phyloP scores from a whole-genome alignment of 1,139 yeast genomes.

The Scheffersomyces titani region DNA sequence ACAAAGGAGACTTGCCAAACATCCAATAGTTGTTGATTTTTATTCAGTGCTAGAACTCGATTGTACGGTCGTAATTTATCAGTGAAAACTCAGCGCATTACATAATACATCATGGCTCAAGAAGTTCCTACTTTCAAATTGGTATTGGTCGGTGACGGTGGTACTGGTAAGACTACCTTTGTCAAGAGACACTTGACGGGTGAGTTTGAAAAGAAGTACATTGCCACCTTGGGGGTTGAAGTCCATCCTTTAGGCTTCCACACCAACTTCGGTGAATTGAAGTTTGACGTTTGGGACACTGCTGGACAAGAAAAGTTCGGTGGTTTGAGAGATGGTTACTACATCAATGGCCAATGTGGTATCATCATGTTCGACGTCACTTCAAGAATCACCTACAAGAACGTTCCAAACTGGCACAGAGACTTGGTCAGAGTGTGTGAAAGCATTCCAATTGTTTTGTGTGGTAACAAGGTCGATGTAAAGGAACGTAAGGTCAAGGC shows the following conservation, averaged over 20 bases:
- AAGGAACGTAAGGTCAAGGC: constrained; percentile 99
- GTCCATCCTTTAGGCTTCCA: constrained; percentile 98
- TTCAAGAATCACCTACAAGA: constrained; percentile 98
- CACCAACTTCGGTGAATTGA: constrained; percentile 98
- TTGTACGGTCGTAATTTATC: neutral
- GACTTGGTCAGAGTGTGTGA: constrained; percentile 99
- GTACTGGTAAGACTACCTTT: constrained; percentile 99
- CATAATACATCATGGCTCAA: constrained; percentile 52
- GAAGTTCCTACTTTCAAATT: constrained; percentile 98
- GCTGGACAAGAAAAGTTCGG: constrained; percentile 99
- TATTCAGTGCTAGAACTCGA: neutral
- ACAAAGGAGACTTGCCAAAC: neutral
- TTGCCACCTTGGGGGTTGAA: constrained; percentile 99
- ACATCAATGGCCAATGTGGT: constrained; percentile 99
- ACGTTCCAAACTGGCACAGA: constrained; percentile 99
- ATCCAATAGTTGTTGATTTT: neutral
- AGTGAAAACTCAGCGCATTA: neutral
- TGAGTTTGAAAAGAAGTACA: constrained; percentile 98
- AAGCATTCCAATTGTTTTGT: constrained; percentile 97
- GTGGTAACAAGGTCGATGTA: constrained; percentile 99
- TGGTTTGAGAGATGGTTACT: constrained; percentile 99
- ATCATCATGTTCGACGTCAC: constrained; percentile 99
- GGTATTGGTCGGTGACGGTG: constrained; percentile 99
- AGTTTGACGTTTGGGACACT: constrained; percentile 99
- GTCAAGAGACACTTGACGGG: constrained; percentile 99